These are phyloP conservation scores for Sparassis latifolia DNA, from an alignment of 1,284 basidiomycete genomes.

Conservation along the genomic window DNA sequence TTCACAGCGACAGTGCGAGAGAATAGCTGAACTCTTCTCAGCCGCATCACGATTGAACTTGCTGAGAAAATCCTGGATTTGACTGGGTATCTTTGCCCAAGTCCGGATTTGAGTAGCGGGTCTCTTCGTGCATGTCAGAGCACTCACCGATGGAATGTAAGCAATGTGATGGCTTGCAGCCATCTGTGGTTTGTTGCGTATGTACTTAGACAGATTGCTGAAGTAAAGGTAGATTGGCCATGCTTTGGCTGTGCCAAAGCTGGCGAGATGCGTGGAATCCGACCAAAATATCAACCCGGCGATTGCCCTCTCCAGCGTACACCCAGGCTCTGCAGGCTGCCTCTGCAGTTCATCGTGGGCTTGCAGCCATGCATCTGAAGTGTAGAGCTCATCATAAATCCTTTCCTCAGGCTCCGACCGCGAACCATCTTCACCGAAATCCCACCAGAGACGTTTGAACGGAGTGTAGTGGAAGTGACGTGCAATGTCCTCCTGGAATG, in stretches of 20 bases:
- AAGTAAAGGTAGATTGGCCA: conserved; percentile 8
- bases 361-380: conserved; percentile 10
- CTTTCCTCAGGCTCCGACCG: no score
- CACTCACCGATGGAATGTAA: conserved; percentile 19
- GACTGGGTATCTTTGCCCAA: no score
- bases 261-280: conserved; percentile 13
- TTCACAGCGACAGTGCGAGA: no score
- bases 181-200: conserved; percentile 10
- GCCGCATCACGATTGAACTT: no score
- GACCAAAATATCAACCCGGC: conserved; percentile 12
- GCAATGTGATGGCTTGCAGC: conserved; percentile 18
- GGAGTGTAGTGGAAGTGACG: conserved; percentile 4
- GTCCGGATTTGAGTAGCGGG: no score
- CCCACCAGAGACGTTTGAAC: conserved; percentile 3
- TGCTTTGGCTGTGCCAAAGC: conserved; percentile 11
- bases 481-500: not conserved
- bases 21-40: no score
- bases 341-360: conserved; percentile 7
- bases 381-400: conserved; percentile 13
- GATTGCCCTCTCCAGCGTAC: not conserved
- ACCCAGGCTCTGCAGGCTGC: conserved; percentile 1
- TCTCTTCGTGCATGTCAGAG: no score
- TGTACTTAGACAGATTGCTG: conserved; percentile 19
- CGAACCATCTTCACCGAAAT: no score
- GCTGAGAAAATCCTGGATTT: no score